A percentile compares a stretch with the other conserved stretches of the same genome.
These are phyloP conservation scores for Oryza punctata DNA, from an alignment of 176 grass and related monocot species.

Conservation along the genomic window DNA sequence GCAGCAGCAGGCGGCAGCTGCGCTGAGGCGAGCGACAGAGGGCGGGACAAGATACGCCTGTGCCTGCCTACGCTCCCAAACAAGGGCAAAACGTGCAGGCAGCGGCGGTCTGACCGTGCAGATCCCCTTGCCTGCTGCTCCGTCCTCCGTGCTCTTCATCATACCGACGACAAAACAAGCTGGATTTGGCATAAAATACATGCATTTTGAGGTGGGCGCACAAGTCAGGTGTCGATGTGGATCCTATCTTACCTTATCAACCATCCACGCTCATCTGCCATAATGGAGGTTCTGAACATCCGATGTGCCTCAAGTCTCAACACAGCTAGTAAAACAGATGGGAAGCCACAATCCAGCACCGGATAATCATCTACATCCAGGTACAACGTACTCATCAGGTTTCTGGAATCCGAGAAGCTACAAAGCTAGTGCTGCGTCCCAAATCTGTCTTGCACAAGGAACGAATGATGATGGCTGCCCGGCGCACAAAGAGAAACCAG, in stretches of 20 bases:
- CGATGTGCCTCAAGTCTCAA: neutral
- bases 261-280: neutral
- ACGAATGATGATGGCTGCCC: constrained; percentile 27
- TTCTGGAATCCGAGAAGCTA: constrained; percentile 10
- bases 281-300: neutral
- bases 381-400: constrained; percentile 24
- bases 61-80: constrained; percentile 26
- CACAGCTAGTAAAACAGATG: neutral
- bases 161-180: neutral
- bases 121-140: neutral
- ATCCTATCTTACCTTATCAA: neutral
- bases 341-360: neutral
- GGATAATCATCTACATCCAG: constrained; percentile 31
- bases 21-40: constrained; percentile 10
- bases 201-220: neutral
- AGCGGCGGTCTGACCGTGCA: constrained; percentile 26
- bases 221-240: neutral
- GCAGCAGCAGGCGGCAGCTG: constrained; percentile 29
- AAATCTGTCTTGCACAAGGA: constrained; percentile 40
- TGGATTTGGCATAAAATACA: constrained; percentile 22
- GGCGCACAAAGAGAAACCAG: constrained; percentile 2
- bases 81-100: constrained; percentile 43
- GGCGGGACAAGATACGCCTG: constrained; percentile 45
- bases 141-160: neutral
- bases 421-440: constrained; percentile 4